These are phyloP conservation scores for Filobasidium floriforme DNA, from an alignment of 768 basidiomycete species.

Conservation along the genomic window DNA sequence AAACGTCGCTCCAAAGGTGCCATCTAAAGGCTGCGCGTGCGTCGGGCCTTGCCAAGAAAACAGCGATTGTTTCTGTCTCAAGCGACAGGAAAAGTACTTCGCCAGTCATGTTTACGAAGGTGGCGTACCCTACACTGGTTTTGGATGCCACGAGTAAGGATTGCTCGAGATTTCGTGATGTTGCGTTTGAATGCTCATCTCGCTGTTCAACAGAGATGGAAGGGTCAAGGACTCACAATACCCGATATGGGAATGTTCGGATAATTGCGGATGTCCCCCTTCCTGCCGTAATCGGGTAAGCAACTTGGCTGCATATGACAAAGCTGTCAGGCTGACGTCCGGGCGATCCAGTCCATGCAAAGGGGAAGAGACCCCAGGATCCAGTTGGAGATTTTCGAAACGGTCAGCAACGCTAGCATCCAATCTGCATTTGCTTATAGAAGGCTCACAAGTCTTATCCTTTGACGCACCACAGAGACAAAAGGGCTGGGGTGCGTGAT, in stretches of 20 bases:
- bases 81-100: slow-evolving; percentile 52
- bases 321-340: too few relatives aligned
- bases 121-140: slow-evolving; percentile 48
- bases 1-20: slow-evolving; percentile 61
- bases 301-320: slow-evolving; percentile 9
- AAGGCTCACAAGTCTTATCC: too few relatives aligned
- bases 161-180: not conserved
- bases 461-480: slow-evolving; percentile 30
- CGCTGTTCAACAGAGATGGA: slow-evolving; percentile 46
- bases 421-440: too few relatives aligned
- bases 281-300: slow-evolving; percentile 73
- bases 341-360: slow-evolving; percentile 62
- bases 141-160: slow-evolving; percentile 57
- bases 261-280: slow-evolving; percentile 68
- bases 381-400: slow-evolving; percentile 59
- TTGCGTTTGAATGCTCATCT: not conserved
- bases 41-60: slow-evolving; percentile 66
- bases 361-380: slow-evolving; percentile 62
- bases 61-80: slow-evolving; percentile 65
- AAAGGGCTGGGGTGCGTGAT: slow-evolving; percentile 74
- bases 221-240: slow-evolving; percentile 47
- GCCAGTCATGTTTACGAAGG: slow-evolving; percentile 39
- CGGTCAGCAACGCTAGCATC: slow-evolving; percentile 18
- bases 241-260: slow-evolving; percentile 75
- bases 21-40: slow-evolving; percentile 65